phyloP scores from a whole-genome alignment of 169 alveolate species.

The Cryptosporidium ubiquitum region DNA sequence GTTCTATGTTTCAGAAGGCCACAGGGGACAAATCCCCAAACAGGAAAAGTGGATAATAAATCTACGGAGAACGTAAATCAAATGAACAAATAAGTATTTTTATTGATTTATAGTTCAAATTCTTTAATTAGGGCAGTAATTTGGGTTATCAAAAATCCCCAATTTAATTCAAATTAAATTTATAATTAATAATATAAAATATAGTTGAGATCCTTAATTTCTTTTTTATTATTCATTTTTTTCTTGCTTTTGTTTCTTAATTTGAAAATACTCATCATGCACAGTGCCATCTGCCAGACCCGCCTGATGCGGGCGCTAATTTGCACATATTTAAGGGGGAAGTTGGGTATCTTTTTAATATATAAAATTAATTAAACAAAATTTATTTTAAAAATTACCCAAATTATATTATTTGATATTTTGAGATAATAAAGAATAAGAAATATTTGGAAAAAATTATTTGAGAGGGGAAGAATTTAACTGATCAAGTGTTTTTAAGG shows the following conservation, averaged over 20 bases:
- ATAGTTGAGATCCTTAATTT: neutral
- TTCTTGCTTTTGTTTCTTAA: neutral
- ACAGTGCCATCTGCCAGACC: neutral
- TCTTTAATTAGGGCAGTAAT: neutral
- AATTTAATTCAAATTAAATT: neutral
- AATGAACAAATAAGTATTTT: slow-evolving; percentile 5
- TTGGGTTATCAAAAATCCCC: neutral
- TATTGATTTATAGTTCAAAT: neutral
- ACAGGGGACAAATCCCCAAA: slow-evolving; percentile 70
- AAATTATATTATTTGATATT: neutral
- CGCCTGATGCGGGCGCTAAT: neutral
- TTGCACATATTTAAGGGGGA: slow-evolving; percentile 34
- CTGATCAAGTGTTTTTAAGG: neutral
- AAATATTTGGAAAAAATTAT: neutral
- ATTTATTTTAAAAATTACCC: too few relatives aligned
- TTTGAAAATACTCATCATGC: neutral
- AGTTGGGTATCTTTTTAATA: slow-evolving; percentile 13
- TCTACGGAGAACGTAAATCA: slow-evolving; percentile 14
- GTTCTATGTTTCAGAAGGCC: slow-evolving; percentile 70
- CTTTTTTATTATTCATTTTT: neutral
- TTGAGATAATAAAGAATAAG: neutral
- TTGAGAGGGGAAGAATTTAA: neutral
- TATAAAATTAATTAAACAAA: neutral
- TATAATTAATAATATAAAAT: neutral
- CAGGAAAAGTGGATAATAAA: slow-evolving; percentile 55